A percentile compares a stretch with the other conserved stretches of the same genome.
phyloP scores from a whole-genome alignment of 2,329 filamentous ascomycete genomes.

The Neofusicoccum ribis region DNA sequence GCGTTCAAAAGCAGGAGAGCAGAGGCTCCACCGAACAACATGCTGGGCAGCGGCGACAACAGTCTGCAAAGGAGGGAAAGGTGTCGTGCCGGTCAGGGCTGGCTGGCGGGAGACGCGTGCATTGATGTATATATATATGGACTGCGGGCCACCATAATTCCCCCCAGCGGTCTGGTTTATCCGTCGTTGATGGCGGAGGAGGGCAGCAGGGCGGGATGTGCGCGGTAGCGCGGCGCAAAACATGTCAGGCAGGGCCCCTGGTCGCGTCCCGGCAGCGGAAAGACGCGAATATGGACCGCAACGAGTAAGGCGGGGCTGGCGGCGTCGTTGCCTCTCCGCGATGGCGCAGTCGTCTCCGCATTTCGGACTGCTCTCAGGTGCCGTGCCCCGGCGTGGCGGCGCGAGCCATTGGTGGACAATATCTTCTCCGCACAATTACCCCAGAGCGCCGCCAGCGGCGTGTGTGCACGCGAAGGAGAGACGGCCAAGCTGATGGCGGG shows the following conservation, averaged over 20 bases:
- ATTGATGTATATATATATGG: neutral
- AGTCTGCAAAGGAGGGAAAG: neutral
- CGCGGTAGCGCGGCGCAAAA: neutral
- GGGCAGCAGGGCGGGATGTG: neutral
- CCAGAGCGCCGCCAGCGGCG: neutral
- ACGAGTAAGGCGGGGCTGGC: conserved; percentile 2
- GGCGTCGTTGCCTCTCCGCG: neutral
- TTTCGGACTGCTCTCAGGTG: neutral
- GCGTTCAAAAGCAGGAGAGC: conserved; percentile 12
- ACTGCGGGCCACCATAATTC: neutral
- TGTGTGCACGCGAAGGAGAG: neutral
- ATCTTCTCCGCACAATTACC: conserved; percentile 13
- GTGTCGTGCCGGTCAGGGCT: neutral
- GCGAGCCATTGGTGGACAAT: conserved; percentile 13
- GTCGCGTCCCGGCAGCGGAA: neutral
- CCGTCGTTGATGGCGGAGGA: neutral
- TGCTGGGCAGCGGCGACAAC: conserved; percentile 3
- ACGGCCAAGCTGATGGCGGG: too few species aligned
- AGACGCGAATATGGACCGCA: neutral
- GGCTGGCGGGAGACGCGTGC: neutral
- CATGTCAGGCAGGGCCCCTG: neutral
- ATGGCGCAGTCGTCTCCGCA: conserved; percentile 11
- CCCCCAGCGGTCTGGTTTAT: conserved; percentile 3
- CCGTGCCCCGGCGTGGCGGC: neutral
- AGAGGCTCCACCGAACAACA: conserved; percentile 9